Base-by-base conservation (phyloP, 768 basidiomycete species). In the Rhodotorula sphaerocarpa region DNA sequence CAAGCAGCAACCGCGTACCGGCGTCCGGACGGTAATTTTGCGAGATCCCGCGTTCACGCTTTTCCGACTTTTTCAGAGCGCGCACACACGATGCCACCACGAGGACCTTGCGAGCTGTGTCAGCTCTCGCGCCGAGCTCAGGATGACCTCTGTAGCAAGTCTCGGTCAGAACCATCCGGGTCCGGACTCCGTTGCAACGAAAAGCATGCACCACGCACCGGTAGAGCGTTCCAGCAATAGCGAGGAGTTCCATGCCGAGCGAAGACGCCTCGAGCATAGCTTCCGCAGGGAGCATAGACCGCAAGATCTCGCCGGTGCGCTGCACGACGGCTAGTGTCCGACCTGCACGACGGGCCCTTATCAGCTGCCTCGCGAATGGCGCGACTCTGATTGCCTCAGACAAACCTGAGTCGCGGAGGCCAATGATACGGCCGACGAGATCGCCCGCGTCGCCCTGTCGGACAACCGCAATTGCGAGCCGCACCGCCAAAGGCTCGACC, bases 181-280 rank as follows among this genome's bases (percentile, higher is more conserved):
- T n/a, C n/a, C n/a, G n/a, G n/a, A n/a, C n/a, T 28, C n/a, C 11
- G 5, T 9, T 12, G 28, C 15, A 44, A 23, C 18, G 25, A 27
- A n/a, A n/a, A n/a, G n/a, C n/a, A n/a, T n/a, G n/a, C n/a, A n/a
- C 16, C 1, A 3, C 61, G 43, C 16, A 63, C 61, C 43, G 33
- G 20, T 54, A 63, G 11, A 63, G n/a, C 18, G 27, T 43, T 0
- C 27, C 5, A 3, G 45, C 30, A 11, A 58, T 45, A 15, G 55
- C 62, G 25, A 63, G 56, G 15, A 57, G 39, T 41, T 63, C 62
- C 27, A 47, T 27, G 15, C 46, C 39, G 6, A 63, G 25, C 1
- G 62, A 47, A 1, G 31, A 54, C 3, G 43, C 45, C 25, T 57
- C 50, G n/a, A 63, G 45, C 39, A 20, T 25, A 3, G 14, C 31